Base-by-base conservation (phyloP, 2,329 filamentous ascomycete species). In the Cyanodermella asteris region DNA sequence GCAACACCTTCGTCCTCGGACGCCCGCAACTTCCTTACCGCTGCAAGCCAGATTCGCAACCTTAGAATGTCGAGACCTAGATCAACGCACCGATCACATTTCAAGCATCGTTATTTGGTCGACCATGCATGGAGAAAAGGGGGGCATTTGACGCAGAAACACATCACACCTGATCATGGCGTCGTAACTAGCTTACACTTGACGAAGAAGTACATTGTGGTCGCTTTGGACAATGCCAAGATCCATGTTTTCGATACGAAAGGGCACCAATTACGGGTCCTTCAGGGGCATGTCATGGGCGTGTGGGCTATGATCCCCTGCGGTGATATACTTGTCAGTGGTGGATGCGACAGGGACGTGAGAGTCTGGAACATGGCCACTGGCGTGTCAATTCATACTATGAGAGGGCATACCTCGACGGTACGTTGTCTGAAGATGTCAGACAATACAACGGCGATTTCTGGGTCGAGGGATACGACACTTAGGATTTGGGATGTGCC, bases 261-360 rank as follows among this genome's bases (percentile, higher is more conserved):
- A 36, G 87, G 87, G 17, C 72, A 81, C 37, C 70, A 80, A 34
- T 71, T 91, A 38, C 78, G 81, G 45, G 91, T 80, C 3, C 55
- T 97, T 15, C 74, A 87, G 42, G 87, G 87, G 7, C 87, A 97
- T 52, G 77, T 94, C 22, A 97, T 97, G 87, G 87, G 87, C 20
- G 87, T 97, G 12, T 97, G 87, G 87, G 87, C 87, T 24, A 94
- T 97, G 84, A 81, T 97, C 13, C 87, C 87, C 5, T 93, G 82
- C 77, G 84, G 78, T 31, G 84, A 97, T 45, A 74, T 78, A 26
- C 61, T 97, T 32, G 87, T 97, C 31, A 93, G 81, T 39, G 87
- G 87, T 39, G 87, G 87, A 5, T 97, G 87, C 45, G 87, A 97
- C 52, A 68, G 87, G 31, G 87, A 97, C 44, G 87, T 97, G 15